A percentile compares a stretch with the other conserved stretches of the same genome.
phyloP scores from a whole-genome alignment of 257 asterid species.

The Capsicum baccatum region DNA sequence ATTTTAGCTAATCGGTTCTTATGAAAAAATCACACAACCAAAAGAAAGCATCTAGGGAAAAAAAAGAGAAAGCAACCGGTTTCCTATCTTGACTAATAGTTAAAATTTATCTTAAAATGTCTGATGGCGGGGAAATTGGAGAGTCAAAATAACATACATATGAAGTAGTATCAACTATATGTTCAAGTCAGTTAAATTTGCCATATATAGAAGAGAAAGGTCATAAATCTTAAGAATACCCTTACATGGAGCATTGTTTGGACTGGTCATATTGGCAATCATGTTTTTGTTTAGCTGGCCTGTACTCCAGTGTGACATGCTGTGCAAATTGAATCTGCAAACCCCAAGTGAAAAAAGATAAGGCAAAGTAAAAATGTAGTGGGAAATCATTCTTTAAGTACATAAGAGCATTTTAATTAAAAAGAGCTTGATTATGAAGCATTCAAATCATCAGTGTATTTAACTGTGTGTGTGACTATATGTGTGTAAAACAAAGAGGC shows the following conservation, averaged over 20 bases:
- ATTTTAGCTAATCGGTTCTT: not conserved
- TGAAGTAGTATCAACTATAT: not conserved
- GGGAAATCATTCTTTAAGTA: not conserved
- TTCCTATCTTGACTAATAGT: not conserved
- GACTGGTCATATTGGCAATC: conserved; percentile 30
- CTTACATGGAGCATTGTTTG: conserved; percentile 40
- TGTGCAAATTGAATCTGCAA: conserved; percentile 63
- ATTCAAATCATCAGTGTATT: not conserved
- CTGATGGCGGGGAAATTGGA: not conserved
- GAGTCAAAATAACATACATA: conserved; percentile 12
- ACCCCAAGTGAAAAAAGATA: not conserved
- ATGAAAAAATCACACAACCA: not conserved
- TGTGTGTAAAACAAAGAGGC: not conserved
- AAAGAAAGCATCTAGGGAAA: not conserved
- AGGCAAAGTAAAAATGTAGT: not conserved
- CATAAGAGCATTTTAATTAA: not conserved
- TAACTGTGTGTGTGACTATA: not conserved
- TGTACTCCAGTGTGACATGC: conserved; percentile 50
- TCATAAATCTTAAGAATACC: not conserved
- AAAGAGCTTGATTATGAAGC: conserved; percentile 1
- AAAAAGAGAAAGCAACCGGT: conserved; percentile 3
- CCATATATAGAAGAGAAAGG: conserved; percentile 11
- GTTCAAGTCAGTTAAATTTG: conserved; percentile 5
- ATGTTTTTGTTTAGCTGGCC: conserved; percentile 38
- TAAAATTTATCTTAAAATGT: not conserved